Base-by-base conservation (phyloP, 176 grass and related monocot species). In the Avena atlantica region DNA sequence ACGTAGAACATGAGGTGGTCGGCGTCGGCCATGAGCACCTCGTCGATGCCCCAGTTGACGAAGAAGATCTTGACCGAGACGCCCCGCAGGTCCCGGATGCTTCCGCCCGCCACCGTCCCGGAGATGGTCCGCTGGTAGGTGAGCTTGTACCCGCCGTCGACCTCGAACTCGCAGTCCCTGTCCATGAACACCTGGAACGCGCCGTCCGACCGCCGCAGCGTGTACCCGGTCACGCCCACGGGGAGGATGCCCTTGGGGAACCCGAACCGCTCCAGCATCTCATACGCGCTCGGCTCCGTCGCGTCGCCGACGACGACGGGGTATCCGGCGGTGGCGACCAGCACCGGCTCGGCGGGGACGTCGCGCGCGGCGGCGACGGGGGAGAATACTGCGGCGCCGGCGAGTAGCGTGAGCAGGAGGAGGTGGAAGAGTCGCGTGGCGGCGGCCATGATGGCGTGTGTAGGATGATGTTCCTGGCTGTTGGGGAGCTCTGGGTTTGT, bases 241-340 rank as follows among this genome's bases (percentile, higher is more conserved):
- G 88, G 88, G n/a, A 95, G 90, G 63, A 95, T 95, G 34, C 88
- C 93, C 80, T 31, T 8, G 4, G 93, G 93, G 83, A 94, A 92
- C 63, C 85, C 85, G 70, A 92, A 92, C 7, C 64, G 61, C 86
- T 92, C 90, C 48, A 92, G 86, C 86, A 95, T 86, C 86, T 95
- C 80, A 86, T 95, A 95, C 5, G 93, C 90, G 51, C 76, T 88
- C 47, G 88, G 90, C 79, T 52, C 20, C 55, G 16, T 55, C 0
- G 13, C 14, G 34, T 23, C 74, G 24, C 19, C 66, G 44, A 12
- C 29, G 66, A 17, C 36, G 15, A 0, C 12, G 47, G 31, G 1
- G 4, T 15, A 2, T 3, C 25, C 25, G 2, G 47, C 25, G 2
- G 47, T 21, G 16, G 24, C 29, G 29, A 20, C 51, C 21, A 48